Conservation (phyloP, 345 rosid species). For the Cardiospermum halicacabum region DNA sequence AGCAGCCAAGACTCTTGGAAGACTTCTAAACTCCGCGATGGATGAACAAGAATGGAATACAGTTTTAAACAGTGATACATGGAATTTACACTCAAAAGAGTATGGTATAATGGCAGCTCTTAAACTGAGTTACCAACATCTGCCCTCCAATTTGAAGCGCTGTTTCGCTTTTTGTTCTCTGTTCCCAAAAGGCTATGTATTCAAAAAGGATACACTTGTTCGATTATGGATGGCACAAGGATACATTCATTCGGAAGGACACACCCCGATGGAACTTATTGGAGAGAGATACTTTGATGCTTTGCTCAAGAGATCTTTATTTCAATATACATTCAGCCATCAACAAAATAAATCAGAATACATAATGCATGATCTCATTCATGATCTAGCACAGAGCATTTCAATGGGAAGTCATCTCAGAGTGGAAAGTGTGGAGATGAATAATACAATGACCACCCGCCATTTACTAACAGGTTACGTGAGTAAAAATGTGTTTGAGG, state of each 20-base stretch:
- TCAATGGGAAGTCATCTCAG: slow-evolving; percentile 7
- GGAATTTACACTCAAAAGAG: neutral
- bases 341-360: neutral
- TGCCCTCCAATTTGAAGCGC: slow-evolving; percentile 13
- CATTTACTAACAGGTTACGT: slow-evolving; percentile 3
- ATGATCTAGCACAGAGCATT: slow-evolving; percentile 19
- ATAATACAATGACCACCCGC: neutral
- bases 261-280: neutral
- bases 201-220: neutral
- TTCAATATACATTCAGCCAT: neutral
- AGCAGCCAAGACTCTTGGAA: neutral
- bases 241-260: neutral
- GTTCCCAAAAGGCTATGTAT: slow-evolving; percentile 16
- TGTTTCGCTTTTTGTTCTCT: slow-evolving; percentile 24
- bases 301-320: slow-evolving; percentile 4
- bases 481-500: neutral
- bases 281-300: neutral
- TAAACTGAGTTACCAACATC: slow-evolving; percentile 22
- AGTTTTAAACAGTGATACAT: neutral
- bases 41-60: neutral
- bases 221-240: slow-evolving; percentile 9
- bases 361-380: slow-evolving; percentile 16
- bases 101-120: slow-evolving; percentile 7
- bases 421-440: neutral
- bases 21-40: neutral